Conservation (phyloP, 768 basidiomycete genomes). For the Boletus rubescentipes region DNA sequence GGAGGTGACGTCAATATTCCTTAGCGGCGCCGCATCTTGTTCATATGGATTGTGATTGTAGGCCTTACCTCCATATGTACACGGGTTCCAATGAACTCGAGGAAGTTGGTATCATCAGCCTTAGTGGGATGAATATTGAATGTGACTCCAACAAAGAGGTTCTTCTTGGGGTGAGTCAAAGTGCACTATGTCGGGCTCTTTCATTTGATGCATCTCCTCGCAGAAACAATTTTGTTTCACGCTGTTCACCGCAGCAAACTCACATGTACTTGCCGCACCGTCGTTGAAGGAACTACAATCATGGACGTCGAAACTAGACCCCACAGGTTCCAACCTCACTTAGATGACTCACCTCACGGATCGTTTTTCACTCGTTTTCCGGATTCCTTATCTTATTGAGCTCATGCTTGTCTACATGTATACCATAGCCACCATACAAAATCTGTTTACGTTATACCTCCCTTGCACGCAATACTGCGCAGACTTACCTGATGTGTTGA, state of each 20-base stretch:
- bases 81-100: constrained; percentile 81
- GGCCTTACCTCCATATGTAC: constrained; percentile 90
- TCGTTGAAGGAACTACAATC: constrained; percentile 78
- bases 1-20: constrained; percentile 51
- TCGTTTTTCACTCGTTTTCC: not conserved
- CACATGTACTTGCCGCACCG: constrained; percentile 83
- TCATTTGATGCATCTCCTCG: constrained; percentile 4
- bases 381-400: constrained; percentile 18
- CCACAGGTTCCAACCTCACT: constrained; percentile 60
- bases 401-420: constrained; percentile 23
- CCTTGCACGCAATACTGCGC: not conserved
- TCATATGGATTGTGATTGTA: constrained; percentile 29
- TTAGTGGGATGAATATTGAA: constrained; percentile 82
- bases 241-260: constrained; percentile 89
- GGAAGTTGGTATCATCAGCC: constrained; percentile 79
- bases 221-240: constrained; percentile 88
- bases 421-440: constrained; percentile 26
- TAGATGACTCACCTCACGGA: constrained; percentile 22
- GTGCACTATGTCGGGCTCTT: not conserved
- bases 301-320: constrained; percentile 85
- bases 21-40: not conserved
- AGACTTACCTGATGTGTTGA: constrained; percentile 2
- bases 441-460: constrained; percentile 9
- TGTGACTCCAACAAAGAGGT: constrained; percentile 83
- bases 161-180: constrained; percentile 71